A percentile compares a stretch with the other conserved stretches of the same genome.
phyloP scores from a whole-genome alignment of 139 green algal species.

The Chlamydomonas schloesseri region DNA sequence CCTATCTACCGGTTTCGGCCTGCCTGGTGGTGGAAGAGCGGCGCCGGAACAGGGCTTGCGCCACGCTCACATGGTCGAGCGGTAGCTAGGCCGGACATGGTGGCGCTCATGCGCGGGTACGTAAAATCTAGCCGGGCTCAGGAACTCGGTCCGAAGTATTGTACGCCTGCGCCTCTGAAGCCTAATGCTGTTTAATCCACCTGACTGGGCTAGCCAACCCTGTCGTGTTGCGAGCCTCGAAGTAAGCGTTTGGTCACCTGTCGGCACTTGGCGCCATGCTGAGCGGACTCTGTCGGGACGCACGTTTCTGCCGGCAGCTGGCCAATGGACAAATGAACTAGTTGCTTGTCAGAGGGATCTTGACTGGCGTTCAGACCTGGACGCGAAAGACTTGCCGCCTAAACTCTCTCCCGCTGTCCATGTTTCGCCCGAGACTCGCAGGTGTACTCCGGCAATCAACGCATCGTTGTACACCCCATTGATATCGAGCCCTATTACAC shows the following conservation, averaged over 20 bases:
- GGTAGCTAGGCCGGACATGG: too few relatives aligned
- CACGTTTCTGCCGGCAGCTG: too few relatives aligned
- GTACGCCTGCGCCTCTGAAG: too few relatives aligned
- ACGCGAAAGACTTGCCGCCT: neutral
- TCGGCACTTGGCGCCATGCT: neutral
- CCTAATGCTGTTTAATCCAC: constrained; percentile 50
- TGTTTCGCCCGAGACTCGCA: neutral
- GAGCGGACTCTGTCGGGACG: neutral
- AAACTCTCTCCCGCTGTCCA: neutral
- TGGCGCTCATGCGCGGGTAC: neutral
- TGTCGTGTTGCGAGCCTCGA: constrained; percentile 52
- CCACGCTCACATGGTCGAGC: too few relatives aligned
- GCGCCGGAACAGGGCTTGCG: too few relatives aligned
- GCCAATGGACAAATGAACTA: too few relatives aligned
- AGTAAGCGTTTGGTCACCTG: constrained; percentile 6
- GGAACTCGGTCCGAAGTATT: too few relatives aligned
- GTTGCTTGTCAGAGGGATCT: too few relatives aligned
- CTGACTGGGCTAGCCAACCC: constrained; percentile 53
- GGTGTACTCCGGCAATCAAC: neutral
- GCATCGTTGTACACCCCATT: constrained; percentile 20
- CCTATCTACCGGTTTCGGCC: too few relatives aligned
- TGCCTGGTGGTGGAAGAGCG: too few relatives aligned
- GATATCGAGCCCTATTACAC: constrained; percentile 53
- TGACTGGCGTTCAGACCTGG: too few relatives aligned
- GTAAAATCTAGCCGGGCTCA: too few relatives aligned